These are phyloP conservation scores for Phenoliferia sp. DNA, from an alignment of 1,284 basidiomycete species.

Conservation along the genomic window DNA sequence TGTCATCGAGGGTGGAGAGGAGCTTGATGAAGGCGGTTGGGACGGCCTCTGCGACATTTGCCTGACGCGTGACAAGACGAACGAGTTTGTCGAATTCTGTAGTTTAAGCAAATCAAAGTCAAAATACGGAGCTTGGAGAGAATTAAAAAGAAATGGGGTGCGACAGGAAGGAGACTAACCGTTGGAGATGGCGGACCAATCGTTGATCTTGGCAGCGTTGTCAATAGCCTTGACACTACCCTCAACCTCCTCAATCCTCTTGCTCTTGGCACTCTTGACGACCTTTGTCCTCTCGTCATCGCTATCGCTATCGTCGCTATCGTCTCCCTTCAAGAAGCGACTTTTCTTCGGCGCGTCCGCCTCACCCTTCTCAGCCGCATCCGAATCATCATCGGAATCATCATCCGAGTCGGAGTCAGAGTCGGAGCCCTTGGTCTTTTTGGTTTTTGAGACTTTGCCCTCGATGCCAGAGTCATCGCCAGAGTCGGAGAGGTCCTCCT, in stretches of 20 bases:
- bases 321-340: conserved; percentile 51
- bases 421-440: conserved; percentile 44
- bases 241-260: conserved; percentile 82
- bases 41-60: conserved; percentile 68
- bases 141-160: background rate
- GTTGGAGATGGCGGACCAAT: conserved; percentile 89
- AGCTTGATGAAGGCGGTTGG: conserved; percentile 82
- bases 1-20: conserved; percentile 69
- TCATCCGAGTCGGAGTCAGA: conserved; percentile 51
- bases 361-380: conserved; percentile 42
- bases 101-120: background rate
- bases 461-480: conserved; percentile 52
- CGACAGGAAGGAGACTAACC: too few relatives aligned
- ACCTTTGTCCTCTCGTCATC: conserved; percentile 68
- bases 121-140: background rate
- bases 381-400: conserved; percentile 44
- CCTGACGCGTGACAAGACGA: conserved; percentile 72
- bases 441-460: conserved; percentile 42
- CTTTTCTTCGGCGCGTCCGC: conserved; percentile 46
- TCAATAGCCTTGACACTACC: conserved; percentile 83
- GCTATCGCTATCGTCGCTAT: conserved; percentile 52
- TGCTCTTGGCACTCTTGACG: conserved; percentile 80
- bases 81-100: conserved; percentile 93
- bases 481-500: conserved; percentile 62
- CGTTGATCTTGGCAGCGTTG: conserved; percentile 91